Percentiles rank a stretch among this genome's conserved stretches.
phyloP scores from a whole-genome alignment of 2,329 filamentous ascomycete species.

The Phialophora tarda region DNA sequence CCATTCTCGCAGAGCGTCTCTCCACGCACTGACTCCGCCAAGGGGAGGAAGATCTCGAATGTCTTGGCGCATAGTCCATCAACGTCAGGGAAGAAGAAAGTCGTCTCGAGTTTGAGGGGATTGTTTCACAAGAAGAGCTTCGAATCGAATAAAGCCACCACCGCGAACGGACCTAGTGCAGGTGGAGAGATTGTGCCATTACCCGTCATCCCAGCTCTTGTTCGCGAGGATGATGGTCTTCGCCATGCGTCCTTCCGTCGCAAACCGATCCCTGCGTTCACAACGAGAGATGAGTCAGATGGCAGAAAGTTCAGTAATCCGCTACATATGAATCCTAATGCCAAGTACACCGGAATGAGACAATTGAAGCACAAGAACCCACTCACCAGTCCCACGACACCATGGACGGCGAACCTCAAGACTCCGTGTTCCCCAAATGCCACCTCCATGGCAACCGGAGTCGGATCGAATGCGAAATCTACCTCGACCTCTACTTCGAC shows the following conservation, averaged over 20 bases:
- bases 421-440: conserved; percentile 26
- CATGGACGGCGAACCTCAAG: conserved; percentile 33
- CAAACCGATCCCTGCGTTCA: conserved; percentile 20
- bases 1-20: conserved; percentile 31
- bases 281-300: neutral
- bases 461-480: conserved; percentile 1
- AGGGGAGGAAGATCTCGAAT: conserved; percentile 20
- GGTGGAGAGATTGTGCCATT: neutral
- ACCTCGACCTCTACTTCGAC: neutral
- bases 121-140: conserved; percentile 40
- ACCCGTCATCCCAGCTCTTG: neutral
- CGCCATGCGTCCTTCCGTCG: conserved; percentile 22
- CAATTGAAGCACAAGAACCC: conserved; percentile 16
- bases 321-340: conserved; percentile 5
- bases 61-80: conserved; percentile 33
- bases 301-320: conserved; percentile 19
- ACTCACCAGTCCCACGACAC: conserved; percentile 27
- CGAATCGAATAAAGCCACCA: conserved; percentile 25
- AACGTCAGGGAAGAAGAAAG: conserved; percentile 39
- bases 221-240: neutral
- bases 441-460: conserved; percentile 5
- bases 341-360: neutral
- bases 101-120: conserved; percentile 39
- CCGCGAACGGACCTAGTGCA: too few relatives aligned
- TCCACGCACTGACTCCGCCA: conserved; percentile 22